Evolutionary conservation across 306 rosid species (phyloP).

Genomic region (Cucurbita ficifolia): DNA sequence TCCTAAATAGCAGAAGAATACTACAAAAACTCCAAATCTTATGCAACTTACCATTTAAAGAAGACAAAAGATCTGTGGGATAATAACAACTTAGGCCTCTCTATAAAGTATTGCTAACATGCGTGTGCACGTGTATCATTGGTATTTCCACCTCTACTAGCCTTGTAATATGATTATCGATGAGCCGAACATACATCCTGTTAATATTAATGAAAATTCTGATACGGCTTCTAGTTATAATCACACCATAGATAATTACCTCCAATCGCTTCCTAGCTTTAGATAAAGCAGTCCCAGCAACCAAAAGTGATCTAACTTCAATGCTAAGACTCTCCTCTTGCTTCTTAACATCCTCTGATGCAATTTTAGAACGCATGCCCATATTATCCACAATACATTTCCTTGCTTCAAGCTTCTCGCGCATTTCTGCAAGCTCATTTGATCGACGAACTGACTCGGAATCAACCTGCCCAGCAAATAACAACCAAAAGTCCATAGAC

Average conservation of each 20-base stretch:
- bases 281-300: slow-evolving; percentile 70
- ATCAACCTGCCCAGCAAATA: slow-evolving; percentile 55
- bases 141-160: background rate
- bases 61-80: background rate
- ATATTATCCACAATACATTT: slow-evolving; percentile 35
- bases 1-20: background rate
- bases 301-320: slow-evolving; percentile 67
- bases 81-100: background rate
- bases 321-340: slow-evolving; percentile 59
- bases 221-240: background rate
- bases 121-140: background rate
- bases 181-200: background rate
- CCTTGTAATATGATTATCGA: no score
- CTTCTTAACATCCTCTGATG: slow-evolving; percentile 47
- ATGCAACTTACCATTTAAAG: background rate
- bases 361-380: slow-evolving; percentile 33
- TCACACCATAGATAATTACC: slow-evolving; percentile 22
- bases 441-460: slow-evolving; percentile 50
- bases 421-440: slow-evolving; percentile 72
- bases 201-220: background rate
- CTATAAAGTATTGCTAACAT: background rate
- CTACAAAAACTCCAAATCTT: background rate
- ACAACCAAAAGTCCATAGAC: slow-evolving; percentile 23
- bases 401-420: slow-evolving; percentile 58
- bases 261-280: slow-evolving; percentile 58